A percentile compares a stretch with the other conserved stretches of the same genome.
Evolutionary conservation across 2,329 filamentous ascomycete species (phyloP).

Genomic region (Polytolypa hystricis): DNA sequence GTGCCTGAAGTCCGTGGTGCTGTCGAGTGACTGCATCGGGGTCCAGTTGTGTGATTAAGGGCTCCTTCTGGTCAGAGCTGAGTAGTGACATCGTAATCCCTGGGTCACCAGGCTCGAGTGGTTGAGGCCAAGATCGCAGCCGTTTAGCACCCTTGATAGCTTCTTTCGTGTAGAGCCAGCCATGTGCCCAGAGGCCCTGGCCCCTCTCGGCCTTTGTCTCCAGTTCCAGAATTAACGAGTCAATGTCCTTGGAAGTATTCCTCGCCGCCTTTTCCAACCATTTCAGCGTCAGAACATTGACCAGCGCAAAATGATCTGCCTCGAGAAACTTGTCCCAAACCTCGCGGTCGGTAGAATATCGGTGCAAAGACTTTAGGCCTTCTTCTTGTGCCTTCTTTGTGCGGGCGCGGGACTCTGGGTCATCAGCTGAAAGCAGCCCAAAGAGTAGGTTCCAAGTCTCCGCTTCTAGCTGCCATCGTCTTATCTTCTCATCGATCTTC

Average conservation of each 20-base stretch:
- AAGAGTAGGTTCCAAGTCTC: slow-evolving; percentile 84
- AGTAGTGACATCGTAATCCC: slow-evolving; percentile 46
- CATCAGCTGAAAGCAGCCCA: slow-evolving; percentile 60
- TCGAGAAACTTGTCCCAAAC: slow-evolving; percentile 65
- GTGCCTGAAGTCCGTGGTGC: slow-evolving; percentile 59
- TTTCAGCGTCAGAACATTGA: slow-evolving; percentile 68
- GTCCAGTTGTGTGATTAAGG: slow-evolving; percentile 76
- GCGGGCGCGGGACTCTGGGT: slow-evolving; percentile 37
- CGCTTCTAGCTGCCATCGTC: slow-evolving; percentile 66
- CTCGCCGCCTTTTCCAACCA: slow-evolving; percentile 76
- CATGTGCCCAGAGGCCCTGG: slow-evolving; percentile 66
- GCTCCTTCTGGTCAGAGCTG: slow-evolving; percentile 48
- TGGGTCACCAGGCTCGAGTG: slow-evolving; percentile 52
- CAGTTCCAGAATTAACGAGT: slow-evolving; percentile 63
- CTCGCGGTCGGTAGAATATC: slow-evolving; percentile 49
- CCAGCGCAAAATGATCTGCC: slow-evolving; percentile 60
- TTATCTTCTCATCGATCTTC: slow-evolving; percentile 33
- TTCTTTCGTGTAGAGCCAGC: slow-evolving; percentile 85
- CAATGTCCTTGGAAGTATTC: slow-evolving; percentile 56
- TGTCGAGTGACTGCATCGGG: slow-evolving; percentile 83
- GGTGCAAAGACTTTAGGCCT: slow-evolving; percentile 35
- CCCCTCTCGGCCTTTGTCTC: slow-evolving; percentile 66
- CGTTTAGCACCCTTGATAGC: slow-evolving; percentile 85
- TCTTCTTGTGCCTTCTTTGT: slow-evolving; percentile 29
- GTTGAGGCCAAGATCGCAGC: slow-evolving; percentile 54